Conservation (phyloP, 169 alveolate genomes). For the Theileria parva region DNA sequence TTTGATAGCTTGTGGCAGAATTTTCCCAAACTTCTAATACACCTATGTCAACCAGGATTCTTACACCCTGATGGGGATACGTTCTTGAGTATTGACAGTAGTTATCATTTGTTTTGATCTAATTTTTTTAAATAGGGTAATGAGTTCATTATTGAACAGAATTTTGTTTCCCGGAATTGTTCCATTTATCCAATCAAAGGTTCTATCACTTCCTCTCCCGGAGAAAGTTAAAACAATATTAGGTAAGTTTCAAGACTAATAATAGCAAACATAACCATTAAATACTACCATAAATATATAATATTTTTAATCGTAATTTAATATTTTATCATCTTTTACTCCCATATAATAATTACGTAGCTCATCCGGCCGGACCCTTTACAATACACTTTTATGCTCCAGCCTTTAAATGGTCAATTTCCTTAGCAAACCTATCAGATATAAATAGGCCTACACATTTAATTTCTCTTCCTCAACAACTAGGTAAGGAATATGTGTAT, state of each 20-base stretch:
- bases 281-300: not conserved
- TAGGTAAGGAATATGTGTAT: constrained; percentile 63
- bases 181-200: constrained; percentile 63
- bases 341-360: not conserved
- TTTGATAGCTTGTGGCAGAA: not conserved
- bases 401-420: constrained; percentile 89
- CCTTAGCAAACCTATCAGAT: constrained; percentile 88
- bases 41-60: not conserved
- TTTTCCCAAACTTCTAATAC: not conserved
- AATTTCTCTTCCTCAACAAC: constrained; percentile 87
- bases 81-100: not conserved
- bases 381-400: constrained; percentile 94
- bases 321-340: not conserved
- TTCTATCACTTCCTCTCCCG: constrained; percentile 60
- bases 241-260: constrained; percentile 11
- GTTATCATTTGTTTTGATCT: not conserved
- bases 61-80: constrained; percentile 13
- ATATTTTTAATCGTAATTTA: not conserved
- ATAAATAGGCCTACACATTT: constrained; percentile 83
- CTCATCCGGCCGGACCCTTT: constrained; percentile 92
- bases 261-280: not conserved
- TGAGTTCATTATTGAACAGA: constrained; percentile 47
- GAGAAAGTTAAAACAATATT: constrained; percentile 38
- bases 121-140: not conserved
- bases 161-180: constrained; percentile 61